Base-by-base conservation (phyloP, 805 yeast genomes). In the Gaillardinia entomophila region DNA sequence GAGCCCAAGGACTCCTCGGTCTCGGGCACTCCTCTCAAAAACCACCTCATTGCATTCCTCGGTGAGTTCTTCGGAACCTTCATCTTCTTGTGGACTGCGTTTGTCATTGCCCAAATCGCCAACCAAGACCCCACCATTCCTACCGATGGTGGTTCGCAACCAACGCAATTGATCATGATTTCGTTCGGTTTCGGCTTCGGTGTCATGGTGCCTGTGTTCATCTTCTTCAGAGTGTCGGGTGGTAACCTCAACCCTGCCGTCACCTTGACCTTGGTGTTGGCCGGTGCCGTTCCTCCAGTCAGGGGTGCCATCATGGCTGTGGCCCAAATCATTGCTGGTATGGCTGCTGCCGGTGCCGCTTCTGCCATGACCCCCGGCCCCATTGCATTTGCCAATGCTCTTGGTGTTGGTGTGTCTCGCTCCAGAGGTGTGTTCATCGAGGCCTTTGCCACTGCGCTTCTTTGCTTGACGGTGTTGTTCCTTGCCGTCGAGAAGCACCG, bases 191-290 rank as follows among this genome's bases (percentile, higher is more conserved):
- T 85, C 62, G 96, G 95, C 43, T 82, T 83, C 51, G 80, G 87
- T 46, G 87, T 86, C 34, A 74, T 82, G 77, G 79, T 82, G 43
- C 76, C 74, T 46, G 84, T 82, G 31, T 75, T 77, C 48, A 60
- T 77, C 48, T 76, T 82, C 49, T 79, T 70, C 65, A 74, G 86
- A 57, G 75, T 86, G 39, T 82, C 92, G 25, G 95, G 95, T 51
- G 95, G 92, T 66, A 84, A 83, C 65, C 73, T 86, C 55, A 86
- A 86, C 66, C 96, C 96, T 10, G 90, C 92, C 31, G 95, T 86
- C 26, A 80, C 95, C 15, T 66, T 84, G 26, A 65, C 88, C 18
- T 65, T 86, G 52, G 71, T 77, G n/a, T 62, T 82, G 27, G 80
- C 84, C 14, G 73, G 83, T 42, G 90, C 86, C 34, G 71, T 82